These are phyloP conservation scores for Yamadazyma insecticola DNA, from an alignment of 805 yeast genomes.

Conservation along the genomic window DNA sequence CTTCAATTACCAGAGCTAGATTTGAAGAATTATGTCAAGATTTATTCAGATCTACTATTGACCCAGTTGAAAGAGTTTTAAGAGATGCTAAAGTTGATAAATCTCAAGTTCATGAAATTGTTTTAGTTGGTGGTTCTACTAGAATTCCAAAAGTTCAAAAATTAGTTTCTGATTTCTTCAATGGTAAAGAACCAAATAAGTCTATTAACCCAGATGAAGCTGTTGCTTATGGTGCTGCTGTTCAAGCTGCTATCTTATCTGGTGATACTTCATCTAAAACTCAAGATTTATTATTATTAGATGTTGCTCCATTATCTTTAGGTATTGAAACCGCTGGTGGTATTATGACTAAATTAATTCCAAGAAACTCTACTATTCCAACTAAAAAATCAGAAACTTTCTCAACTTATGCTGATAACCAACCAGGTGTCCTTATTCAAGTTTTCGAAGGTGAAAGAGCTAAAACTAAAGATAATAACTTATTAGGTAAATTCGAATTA, in stretches of 20 bases:
- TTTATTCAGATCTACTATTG: conserved; percentile 87
- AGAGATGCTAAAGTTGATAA: conserved; percentile 88
- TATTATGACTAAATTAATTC: conserved; percentile 96
- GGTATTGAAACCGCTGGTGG: conserved; percentile 99
- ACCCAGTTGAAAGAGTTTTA: conserved; percentile 93
- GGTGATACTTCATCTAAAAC: conserved; percentile 97
- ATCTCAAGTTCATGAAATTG: conserved; percentile 86
- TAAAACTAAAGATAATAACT: conserved; percentile 90
- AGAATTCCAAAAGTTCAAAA: conserved; percentile 97
- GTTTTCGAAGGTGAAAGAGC: conserved; percentile 99
- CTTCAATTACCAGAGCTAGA: conserved; percentile 95
- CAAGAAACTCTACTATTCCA: conserved; percentile 97
- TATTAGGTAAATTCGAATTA: conserved; percentile 95
- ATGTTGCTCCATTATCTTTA: conserved; percentile 94
- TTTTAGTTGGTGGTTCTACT: conserved; percentile 96
- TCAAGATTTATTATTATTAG: conserved; percentile 88
- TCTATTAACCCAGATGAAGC: conserved; percentile 99
- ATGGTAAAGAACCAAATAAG: conserved; percentile 95
- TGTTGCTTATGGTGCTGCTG: conserved; percentile 99
- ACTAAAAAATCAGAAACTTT: conserved; percentile 95
- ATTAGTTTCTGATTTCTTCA: conserved; percentile 92
- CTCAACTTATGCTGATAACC: conserved; percentile 97
- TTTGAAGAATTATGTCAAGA: conserved; percentile 95
- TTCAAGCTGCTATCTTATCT: conserved; percentile 93
- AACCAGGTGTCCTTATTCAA: conserved; percentile 97